A percentile compares a stretch with the other conserved stretches of the same genome.
Conservation (phyloP, 2,329 filamentous ascomycete species). For the Venturia effusa region DNA sequence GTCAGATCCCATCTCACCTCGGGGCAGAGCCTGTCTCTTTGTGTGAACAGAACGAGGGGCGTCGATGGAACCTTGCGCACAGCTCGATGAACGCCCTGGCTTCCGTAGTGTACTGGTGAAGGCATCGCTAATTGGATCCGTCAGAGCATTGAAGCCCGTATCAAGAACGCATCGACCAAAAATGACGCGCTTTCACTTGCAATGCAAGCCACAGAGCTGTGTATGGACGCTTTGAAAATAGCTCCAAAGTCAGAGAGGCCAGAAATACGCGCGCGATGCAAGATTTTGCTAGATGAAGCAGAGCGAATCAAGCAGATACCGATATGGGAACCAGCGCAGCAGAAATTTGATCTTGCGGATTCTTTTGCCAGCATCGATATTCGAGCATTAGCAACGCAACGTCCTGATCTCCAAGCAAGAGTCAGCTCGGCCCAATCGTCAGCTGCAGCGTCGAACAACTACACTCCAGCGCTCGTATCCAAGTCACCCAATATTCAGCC, state of each 20-base stretch:
- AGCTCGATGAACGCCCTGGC: not conserved
- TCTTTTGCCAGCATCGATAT: not conserved
- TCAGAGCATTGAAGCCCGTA: slow-evolving; percentile 6
- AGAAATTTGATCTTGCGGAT: not conserved
- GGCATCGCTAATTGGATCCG: not conserved
- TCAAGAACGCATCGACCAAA: slow-evolving; percentile 27
- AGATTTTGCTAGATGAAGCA: slow-evolving; percentile 57
- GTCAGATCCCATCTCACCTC: not conserved
- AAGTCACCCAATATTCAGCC: not conserved
- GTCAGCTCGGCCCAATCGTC: not conserved
- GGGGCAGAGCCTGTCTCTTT: not conserved
- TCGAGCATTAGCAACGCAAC: not conserved
- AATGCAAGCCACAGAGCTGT: slow-evolving; percentile 67
- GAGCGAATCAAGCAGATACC: slow-evolving; percentile 57
- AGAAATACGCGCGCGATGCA: slow-evolving; percentile 57
- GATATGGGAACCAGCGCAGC: not conserved
- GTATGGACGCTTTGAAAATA: slow-evolving; percentile 63
- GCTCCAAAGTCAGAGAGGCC: slow-evolving; percentile 53
- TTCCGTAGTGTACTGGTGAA: not conserved
- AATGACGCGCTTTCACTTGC: slow-evolving; percentile 62
- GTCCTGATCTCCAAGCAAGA: not conserved
- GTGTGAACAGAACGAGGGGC: not conserved
- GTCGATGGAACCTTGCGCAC: not conserved
- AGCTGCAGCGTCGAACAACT: not conserved
- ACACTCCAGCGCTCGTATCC: not conserved